Evolutionary conservation across 164 flowering plant species (phyloP), one percentile per base, ranked within the genome.

Genomic region (Aristolochia contorta): DNA sequence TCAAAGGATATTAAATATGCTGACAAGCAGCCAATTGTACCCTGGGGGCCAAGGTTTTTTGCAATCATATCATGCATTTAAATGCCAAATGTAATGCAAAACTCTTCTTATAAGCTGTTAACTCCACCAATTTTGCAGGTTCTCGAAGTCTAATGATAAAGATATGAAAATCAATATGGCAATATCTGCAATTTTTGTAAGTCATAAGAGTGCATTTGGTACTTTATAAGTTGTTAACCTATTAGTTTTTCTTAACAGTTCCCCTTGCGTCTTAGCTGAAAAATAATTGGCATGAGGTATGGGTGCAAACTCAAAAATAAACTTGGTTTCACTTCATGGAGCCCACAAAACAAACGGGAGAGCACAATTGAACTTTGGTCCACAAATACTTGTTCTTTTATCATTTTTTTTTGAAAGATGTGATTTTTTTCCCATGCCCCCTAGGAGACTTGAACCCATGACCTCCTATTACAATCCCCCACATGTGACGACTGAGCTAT

Each of bases 1-100:
- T 91, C 99, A 14, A 89, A 94, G 79, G 97, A 94, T 67, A 81
- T 91, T 57, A 94, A 85, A 74, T 94, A 81, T 82, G 99, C 99
- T 51, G 99, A 94, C 70, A 94, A 85, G 73, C 92, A 82, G 69
- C 97, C 99, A 56, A 69, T 94, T 69, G 72, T 94, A 37, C 95
- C 99, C 33, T 88, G 97, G 99, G 96, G 86, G 10, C 99, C 99
- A 32, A 88, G 99, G 99, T 94, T 64, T 67, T 62, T 16, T 64
- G 58, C 10, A 41, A 16, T 2, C 27, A 16, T 56, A 9, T 19
- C 30, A 16, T 32, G 14, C n/a, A 30, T 33, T 5, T 16, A 32
- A 30, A 24, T 33, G 24, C 6, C 13, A 6, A 24, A 46, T 30
- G 4, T 19, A n/a, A n/a, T n/a, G n/a, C 43, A 37, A 37, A 49